Evolutionary conservation across 2,329 filamentous ascomycete genomes (phyloP).

Genomic region (Onygenales sp.): DNA sequence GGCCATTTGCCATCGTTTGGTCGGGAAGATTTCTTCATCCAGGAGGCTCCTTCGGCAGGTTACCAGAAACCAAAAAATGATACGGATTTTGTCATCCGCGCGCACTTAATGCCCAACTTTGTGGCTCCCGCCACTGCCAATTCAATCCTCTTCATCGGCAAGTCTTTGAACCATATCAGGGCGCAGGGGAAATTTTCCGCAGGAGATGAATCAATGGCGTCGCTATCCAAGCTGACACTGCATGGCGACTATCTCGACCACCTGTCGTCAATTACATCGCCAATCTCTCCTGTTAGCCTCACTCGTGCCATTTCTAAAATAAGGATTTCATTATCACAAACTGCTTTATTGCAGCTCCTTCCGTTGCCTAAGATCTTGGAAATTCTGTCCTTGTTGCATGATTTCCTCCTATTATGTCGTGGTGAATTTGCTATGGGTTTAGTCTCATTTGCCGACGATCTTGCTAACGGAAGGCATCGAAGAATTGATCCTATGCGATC

Average conservation of each 20-base stretch:
- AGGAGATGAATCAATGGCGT: slow-evolving; percentile 19
- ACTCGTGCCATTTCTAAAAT: slow-evolving; percentile 66
- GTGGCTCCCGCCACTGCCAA: slow-evolving; percentile 63
- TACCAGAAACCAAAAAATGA: slow-evolving; percentile 30
- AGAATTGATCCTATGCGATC: slow-evolving; percentile 44
- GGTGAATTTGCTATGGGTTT: slow-evolving; percentile 88
- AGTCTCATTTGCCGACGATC: slow-evolving; percentile 74
- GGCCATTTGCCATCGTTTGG: slow-evolving; percentile 72
- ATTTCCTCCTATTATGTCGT: slow-evolving; percentile 78
- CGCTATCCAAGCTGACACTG: slow-evolving; percentile 53
- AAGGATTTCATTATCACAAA: slow-evolving; percentile 70
- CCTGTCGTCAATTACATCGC: slow-evolving; percentile 60
- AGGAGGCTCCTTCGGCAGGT: slow-evolving; percentile 31
- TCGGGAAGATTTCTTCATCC: slow-evolving; percentile 78
- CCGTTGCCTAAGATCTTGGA: slow-evolving; percentile 69
- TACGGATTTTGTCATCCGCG: slow-evolving; percentile 49
- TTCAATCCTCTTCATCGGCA: slow-evolving; percentile 85
- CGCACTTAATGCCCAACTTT: slow-evolving; percentile 64
- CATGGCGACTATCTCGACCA: slow-evolving; percentile 39
- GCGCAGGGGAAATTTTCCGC: slow-evolving; percentile 34
- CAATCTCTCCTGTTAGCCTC: slow-evolving; percentile 63
- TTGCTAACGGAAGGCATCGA: slow-evolving; percentile 63
- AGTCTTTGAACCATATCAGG: slow-evolving; percentile 75
- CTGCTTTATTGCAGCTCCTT: slow-evolving; percentile 70
- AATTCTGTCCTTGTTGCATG: slow-evolving; percentile 64